Evolutionary conservation across 1,284 basidiomycete genomes (phyloP).

Genomic region (Neotropicomus parvogracilis): DNA sequence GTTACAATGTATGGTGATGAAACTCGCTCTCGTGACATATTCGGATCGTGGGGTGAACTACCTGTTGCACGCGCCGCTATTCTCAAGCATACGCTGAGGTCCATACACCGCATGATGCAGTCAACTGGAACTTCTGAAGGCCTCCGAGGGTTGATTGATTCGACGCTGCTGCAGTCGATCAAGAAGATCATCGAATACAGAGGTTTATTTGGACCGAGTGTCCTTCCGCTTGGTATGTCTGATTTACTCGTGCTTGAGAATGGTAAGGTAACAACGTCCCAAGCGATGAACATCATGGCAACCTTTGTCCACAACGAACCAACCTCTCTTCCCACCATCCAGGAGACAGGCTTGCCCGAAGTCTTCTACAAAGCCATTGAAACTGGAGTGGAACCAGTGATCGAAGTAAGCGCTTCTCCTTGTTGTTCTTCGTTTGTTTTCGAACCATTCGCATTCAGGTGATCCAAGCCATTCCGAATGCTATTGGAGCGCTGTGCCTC

Average conservation of each 20-base stretch:
- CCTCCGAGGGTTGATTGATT: conserved; percentile 91
- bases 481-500: conserved; percentile 94
- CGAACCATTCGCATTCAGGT: conserved; percentile 48
- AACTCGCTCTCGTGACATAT: conserved; percentile 46
- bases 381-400: conserved; percentile 78
- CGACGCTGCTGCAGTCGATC: conserved; percentile 80
- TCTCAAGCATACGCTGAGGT: conserved; percentile 89
- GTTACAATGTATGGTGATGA: conserved; percentile 53
- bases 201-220: conserved; percentile 80
- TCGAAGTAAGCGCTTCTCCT: conserved; percentile 57
- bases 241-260: background rate
- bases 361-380: conserved; percentile 86
- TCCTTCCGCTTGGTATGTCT: conserved; percentile 72
- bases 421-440: background rate
- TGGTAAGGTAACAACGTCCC: conserved; percentile 6
- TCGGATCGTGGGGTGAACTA: conserved; percentile 56
- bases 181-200: conserved; percentile 87
- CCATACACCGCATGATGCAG: conserved; percentile 96
- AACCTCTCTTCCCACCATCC: conserved; percentile 87
- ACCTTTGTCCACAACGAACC: conserved; percentile 99
- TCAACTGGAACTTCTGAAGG: conserved; percentile 92
- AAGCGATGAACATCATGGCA: conserved; percentile 95
- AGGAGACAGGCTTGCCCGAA: conserved; percentile 90
- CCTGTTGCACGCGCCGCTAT: conserved; percentile 68
- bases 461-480: conserved; percentile 89